Base-by-base conservation (phyloP, 306 rosid genomes). In the apple (Malus domestica) region DNA sequence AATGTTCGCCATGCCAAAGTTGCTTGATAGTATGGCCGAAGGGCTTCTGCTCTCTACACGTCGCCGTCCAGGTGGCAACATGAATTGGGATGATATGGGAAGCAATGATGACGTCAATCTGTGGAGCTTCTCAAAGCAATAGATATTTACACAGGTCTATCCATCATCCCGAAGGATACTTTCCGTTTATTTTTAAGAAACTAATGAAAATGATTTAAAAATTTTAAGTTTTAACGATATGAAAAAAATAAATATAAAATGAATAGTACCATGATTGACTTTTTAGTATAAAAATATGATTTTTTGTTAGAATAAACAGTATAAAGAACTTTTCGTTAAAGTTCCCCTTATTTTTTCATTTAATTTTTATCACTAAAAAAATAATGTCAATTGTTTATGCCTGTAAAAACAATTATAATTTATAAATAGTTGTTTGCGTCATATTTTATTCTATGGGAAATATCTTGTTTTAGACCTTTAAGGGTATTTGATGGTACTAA, bases 1-100 rank as follows among this genome's bases (percentile, higher is more conserved):
- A 5, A 12, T 59, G 62, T 81, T 67, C 60, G 83, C 81, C 5
- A 74, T 80, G 87, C 87, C 81, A 3, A 73, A 86, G 5, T 83
- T 85, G 86, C 10, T 89, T 9, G 58, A 29, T 29, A 76, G 49
- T 22, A 76, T 89, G 90, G 90, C 89, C 10, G 83, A 91, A 22
- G 89, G 91, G 23, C 87, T 90, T 10, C 70, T 91, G 5, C 71
- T 89, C 5, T 84, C 90, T 42, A 90, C 90, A 3, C 84, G 79
- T 7, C 70, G 57, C 30, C 64, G 60, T 25, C 9, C 63, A 4
- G 73, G n/a, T 7, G 15, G n/a, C 30, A 12, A 22, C 25, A 19
- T 62, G 32, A 55, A 59, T 3, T 77, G 82, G 82, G 72, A 62
- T 29, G 80, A 82, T 44, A 75, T 80, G 73, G 90, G 54, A 4